These are phyloP conservation scores for Gentiana macrophylla DNA, from an alignment of 257 asterid species.

Conservation along the genomic window DNA sequence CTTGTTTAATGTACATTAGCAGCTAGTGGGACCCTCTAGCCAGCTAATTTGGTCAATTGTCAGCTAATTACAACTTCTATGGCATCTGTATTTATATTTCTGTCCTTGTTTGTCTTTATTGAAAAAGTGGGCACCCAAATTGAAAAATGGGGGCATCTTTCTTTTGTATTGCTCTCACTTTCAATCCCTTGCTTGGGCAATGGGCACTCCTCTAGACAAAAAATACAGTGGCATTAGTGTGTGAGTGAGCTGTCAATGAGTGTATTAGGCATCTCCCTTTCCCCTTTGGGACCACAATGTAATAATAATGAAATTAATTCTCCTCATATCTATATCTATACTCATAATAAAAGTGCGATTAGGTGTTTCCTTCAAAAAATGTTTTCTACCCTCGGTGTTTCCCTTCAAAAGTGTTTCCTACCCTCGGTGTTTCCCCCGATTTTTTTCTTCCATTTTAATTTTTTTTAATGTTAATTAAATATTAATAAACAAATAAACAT, in stretches of 20 bases:
- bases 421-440: too few relatives aligned
- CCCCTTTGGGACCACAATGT: constrained; percentile 9
- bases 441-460: too few relatives aligned
- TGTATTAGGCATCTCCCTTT: constrained; percentile 17
- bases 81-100: constrained; percentile 2
- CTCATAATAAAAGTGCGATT: too few relatives aligned
- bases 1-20: constrained; percentile 1
- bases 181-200: constrained; percentile 6
- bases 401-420: too few relatives aligned
- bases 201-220: constrained; percentile 3
- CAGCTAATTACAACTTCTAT: neutral
- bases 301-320: neutral
- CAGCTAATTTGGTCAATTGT: constrained; percentile 15
- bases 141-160: constrained; percentile 6
- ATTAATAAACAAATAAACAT: too few relatives aligned
- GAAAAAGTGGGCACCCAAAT: constrained; percentile 5
- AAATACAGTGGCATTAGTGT: constrained; percentile 13
- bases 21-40: constrained; percentile 15
- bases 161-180: constrained; percentile 9
- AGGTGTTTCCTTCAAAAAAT: too few relatives aligned
- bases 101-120: constrained; percentile 7
- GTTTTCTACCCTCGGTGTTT: too few relatives aligned
- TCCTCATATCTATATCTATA: too few relatives aligned
- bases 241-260: constrained; percentile 32
- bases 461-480: too few relatives aligned